Base-by-base conservation (phyloP, 208 protist genomes). In the Wallacemonas collosoma region DNA sequence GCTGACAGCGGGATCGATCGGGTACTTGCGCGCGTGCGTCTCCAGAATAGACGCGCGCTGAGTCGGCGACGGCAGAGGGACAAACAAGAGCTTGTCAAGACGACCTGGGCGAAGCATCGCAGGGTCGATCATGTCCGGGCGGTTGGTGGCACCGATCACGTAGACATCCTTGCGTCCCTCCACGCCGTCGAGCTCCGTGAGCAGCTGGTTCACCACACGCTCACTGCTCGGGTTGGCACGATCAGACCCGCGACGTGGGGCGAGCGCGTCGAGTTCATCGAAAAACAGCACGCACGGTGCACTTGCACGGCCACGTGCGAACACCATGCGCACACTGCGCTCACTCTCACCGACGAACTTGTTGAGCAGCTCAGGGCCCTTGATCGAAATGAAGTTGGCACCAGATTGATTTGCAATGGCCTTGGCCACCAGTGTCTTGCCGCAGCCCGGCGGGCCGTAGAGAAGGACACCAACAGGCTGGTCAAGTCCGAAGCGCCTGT, bases 331-430 rank as follows among this genome's bases (percentile, higher is more conserved):
- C 35, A 99, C 98, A 17, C 98, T 98, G 6, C 95, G 88, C 89
- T 99, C 99, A 62, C 97, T 98, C 87, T 99, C 99, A 69, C 99
- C 99, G 41, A 99, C 98, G 78, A 98, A 99, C 82, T 99, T 99
- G 87, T 99, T 99, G 17, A 99, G 86, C 55, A 99, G 79, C 83
- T 99, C 98, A 5, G 98, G 98, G 2, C 99, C 98, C 76, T 99
- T 99, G 69, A 99, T 98, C 9, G 97, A 98, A 73, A 99, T 99
- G 82, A 99, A 99, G 76, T 98, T 99, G 7, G 98, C 97, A 9
- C 97, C 97, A 36, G 87, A 93, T 73, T 98, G 94, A 75, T 98
- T 96, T 12, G 97, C 93, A 68, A 98, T 96, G 5, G 97, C 97
- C 84, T 98, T 98, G 15, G 95, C 96, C 7, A 98, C 91, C 6